These are phyloP conservation scores for Arthrobotrys pseudoclavata DNA, from an alignment of 2,329 filamentous ascomycete species.

Conservation along the genomic window DNA sequence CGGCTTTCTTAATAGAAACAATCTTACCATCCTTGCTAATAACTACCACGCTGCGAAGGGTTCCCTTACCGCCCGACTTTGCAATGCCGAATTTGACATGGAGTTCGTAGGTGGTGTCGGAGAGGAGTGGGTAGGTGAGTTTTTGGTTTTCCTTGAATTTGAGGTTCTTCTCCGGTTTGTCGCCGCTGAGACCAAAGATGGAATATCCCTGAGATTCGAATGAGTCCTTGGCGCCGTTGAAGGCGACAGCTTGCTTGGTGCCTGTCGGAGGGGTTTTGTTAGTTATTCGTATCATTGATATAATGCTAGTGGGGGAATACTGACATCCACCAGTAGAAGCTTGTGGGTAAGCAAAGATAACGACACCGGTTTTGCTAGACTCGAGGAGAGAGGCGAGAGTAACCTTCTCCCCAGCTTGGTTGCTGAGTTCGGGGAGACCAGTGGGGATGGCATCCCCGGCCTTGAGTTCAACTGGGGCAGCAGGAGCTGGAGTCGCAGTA, in stretches of 20 bases:
- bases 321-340: slow-evolving; percentile 95
- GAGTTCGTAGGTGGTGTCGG: slow-evolving; percentile 80
- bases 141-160: slow-evolving; percentile 93
- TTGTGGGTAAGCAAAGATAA: slow-evolving; percentile 90
- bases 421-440: slow-evolving; percentile 76
- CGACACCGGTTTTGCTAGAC: slow-evolving; percentile 85
- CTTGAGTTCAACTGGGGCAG: slow-evolving; percentile 49
- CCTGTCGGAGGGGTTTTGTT: slow-evolving; percentile 71
- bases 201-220: slow-evolving; percentile 83
- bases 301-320: slow-evolving; percentile 65
- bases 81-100: slow-evolving; percentile 90
- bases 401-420: slow-evolving; percentile 84
- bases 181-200: slow-evolving; percentile 90
- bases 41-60: slow-evolving; percentile 87
- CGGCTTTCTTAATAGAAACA: slow-evolving; percentile 61
- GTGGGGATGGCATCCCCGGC: slow-evolving; percentile 62
- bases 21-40: slow-evolving; percentile 75
- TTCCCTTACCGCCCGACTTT: slow-evolving; percentile 77
- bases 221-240: slow-evolving; percentile 84
- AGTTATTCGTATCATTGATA: slow-evolving; percentile 13
- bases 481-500: slow-evolving; percentile 48
- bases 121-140: slow-evolving; percentile 87
- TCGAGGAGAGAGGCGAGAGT: slow-evolving; percentile 84
- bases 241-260: slow-evolving; percentile 92
- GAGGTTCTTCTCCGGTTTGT: slow-evolving; percentile 91